Evolutionary conservation across 148 eudicot genomes (phyloP), one percentile per base, ranked within the genome.

Genomic region (Nyssa sinensis): DNA sequence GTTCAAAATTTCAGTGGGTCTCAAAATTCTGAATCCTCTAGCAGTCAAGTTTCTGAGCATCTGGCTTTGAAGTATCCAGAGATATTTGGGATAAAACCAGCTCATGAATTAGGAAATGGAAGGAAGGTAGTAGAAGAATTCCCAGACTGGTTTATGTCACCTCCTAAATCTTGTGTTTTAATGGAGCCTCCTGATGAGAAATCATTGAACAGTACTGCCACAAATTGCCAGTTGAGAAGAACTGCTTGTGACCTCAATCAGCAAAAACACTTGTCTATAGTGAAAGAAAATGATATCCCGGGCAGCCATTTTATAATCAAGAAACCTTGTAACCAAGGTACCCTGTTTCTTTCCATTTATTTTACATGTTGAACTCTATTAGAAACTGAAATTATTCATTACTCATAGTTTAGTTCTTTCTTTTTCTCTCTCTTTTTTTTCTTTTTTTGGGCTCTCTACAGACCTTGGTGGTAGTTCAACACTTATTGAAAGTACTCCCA

Each of bases 141-240:
- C 58, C 99, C 97, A 0, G 81, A 86, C 19, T 95, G 96, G 97
- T 74, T 78, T 1, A 78, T 82, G 77, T 93, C 99, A n/a, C 99
- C 99, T 63, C 97, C 97, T 44, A 93, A 89, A 82, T 86, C 93
- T 21, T 95, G 99, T 74, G 80, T 82, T 66, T 41, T 95, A 67
- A 78, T 95, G 90, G 98, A 95, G 64, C 99, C 89, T 23, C 77
- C 85, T 23, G 86, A 89, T 60, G 86, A 86, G 71, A 83, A 86
- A 75, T 61, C 74, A 10, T 33, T 80, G 55, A 78, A 70, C 16
- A 74, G 72, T 72, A 71, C 74, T 70, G 32, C 77, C 29, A 71
- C 63, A 71, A 63, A 75, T 7, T 35, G 65, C 57, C 65, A 69
- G 76, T 72, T 79, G 58, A 76, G 81, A 67, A 73, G 61, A 73